Base-by-base conservation (phyloP, 306 rosid species). In the Inga laurina region DNA sequence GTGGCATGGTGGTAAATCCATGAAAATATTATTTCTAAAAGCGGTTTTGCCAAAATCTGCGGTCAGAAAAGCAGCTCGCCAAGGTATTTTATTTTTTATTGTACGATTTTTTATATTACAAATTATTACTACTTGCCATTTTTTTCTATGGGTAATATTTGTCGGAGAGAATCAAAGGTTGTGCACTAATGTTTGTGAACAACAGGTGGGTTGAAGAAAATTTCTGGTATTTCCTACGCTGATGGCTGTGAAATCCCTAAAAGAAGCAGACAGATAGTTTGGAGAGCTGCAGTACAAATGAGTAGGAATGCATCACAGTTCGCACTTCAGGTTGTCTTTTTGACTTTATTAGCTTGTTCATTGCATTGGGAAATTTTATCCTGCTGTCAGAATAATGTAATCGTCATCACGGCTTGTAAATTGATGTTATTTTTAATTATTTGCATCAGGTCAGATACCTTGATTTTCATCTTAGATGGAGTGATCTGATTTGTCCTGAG, bases 241-340 rank as follows among this genome's bases (percentile, higher is more conserved):
- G 99, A 96, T 86, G 90, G 93, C 81, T 87, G 86, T 69, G 97
- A 97, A 83, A 87, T 92, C 79, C 97, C 97, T 18, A 94, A 85
- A 84, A 94, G 99, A 86, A 91, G 93, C 84, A 87, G 97, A 81
- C 99, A 84, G 79, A 87, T 91, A 14, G 94, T 86, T 66, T 97
- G 99, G 99, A 94, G 98, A 88, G 95, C 91, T 71, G 90, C 97
- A 46, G 98, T 97, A 81, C 94, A 91, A 85, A 88, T 86, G 92
- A 92, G 98, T 86, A 90, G 87, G 87, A 97, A 93, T 66, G 93
- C 88, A 77, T 91, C 99, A 37, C 99, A 94, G 84, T 93, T 94
- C 78, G 97, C 97, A 2, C 93, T 97, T 85, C 98, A 94, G 98
- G 99, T 66, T 77, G 62, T 76, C 51, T 76, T 52, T 71, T 75